Evolutionary conservation across 768 basidiomycete species (phyloP).

Genomic region (Russula foetens): DNA sequence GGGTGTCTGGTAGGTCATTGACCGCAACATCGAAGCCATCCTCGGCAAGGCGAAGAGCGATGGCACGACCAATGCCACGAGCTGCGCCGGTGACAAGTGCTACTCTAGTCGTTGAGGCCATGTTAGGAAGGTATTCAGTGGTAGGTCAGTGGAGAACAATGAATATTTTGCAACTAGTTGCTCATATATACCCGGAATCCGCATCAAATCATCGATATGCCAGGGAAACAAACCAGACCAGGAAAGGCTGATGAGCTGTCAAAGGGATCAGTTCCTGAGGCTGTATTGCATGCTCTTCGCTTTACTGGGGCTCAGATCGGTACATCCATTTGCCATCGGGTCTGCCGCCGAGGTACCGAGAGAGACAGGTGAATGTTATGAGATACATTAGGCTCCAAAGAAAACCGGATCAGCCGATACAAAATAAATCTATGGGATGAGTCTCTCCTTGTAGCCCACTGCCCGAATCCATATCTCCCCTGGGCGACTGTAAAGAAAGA

Average conservation of each 20-base stretch:
- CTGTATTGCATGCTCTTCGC: neutral
- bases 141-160: neutral
- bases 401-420: constrained; percentile 23
- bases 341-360: neutral
- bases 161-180: neutral
- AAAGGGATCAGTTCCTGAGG: neutral
- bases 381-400: neutral
- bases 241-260: neutral
- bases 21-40: constrained; percentile 20
- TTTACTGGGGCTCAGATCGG: neutral
- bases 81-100: constrained; percentile 23
- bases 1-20: constrained; percentile 13
- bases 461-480: constrained; percentile 66
- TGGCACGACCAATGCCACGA: constrained; percentile 20
- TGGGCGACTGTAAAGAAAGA: constrained; percentile 43
- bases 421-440: constrained; percentile 30
- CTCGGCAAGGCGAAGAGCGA: constrained; percentile 21
- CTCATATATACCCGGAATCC: neutral
- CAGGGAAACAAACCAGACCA: neutral
- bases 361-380: too few species aligned
- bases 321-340: neutral
- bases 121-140: neutral
- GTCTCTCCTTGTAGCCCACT: constrained; percentile 56
- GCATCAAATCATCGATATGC: neutral
- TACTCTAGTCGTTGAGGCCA: constrained; percentile 5